Conservation (phyloP, 441 rosid genomes). For the Populus tomentosa region DNA sequence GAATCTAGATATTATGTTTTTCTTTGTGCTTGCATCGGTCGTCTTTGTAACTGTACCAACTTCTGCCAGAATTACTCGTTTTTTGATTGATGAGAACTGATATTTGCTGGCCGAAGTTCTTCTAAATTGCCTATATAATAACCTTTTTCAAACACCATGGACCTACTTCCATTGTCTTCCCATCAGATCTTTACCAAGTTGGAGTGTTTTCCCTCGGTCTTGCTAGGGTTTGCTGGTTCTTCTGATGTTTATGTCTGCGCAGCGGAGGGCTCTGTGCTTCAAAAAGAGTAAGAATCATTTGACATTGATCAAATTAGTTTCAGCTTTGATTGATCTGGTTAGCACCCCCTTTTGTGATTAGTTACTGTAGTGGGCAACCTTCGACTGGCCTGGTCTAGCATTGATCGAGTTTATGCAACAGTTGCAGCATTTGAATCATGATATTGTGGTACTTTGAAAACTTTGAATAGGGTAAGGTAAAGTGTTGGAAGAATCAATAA, state of each 20-base stretch:
- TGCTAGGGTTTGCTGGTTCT: not conserved
- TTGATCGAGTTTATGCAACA: not conserved
- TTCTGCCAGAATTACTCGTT: not conserved
- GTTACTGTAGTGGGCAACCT: not conserved
- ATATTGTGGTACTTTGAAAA: not conserved
- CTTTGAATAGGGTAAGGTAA: not conserved
- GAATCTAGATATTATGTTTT: not conserved
- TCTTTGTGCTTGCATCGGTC: not conserved
- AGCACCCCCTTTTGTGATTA: not conserved
- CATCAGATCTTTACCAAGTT: not conserved
- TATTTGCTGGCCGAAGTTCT: not conserved
- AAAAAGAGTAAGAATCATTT: not conserved
- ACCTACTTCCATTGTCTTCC: not conserved
- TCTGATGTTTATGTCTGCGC: not conserved
- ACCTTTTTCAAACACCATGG: not conserved
- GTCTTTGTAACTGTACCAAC: not conserved
- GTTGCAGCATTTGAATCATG: not conserved
- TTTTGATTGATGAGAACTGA: not conserved
- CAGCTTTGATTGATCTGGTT: too few relatives aligned
- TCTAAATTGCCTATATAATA: not conserved
- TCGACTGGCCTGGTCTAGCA: not conserved
- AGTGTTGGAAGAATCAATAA: too few relatives aligned
- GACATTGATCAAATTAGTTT: not conserved
- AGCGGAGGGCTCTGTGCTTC: not conserved
- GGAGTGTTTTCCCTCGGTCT: not conserved